A percentile compares a stretch with the other conserved stretches of the same genome.
Evolutionary conservation across 225 moss, liverwort and hornwort genomes (phyloP).

Genomic region (Marchantia polymorpha): DNA sequence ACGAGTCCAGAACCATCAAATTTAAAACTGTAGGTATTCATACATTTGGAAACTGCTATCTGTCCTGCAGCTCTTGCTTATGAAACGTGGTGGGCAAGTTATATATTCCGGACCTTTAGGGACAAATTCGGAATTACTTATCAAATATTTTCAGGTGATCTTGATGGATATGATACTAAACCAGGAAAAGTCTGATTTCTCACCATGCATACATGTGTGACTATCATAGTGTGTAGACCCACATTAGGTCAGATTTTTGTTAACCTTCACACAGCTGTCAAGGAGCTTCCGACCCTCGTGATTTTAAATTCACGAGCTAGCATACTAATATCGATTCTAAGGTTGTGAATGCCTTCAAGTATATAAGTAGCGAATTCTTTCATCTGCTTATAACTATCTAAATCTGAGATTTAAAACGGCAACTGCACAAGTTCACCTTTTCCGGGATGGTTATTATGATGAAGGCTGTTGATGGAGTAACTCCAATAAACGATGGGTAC

Average conservation of each 20-base stretch:
- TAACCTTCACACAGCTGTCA: too few species aligned
- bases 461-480: conserved; percentile 32
- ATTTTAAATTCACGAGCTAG: too few species aligned
- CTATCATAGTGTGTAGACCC: neutral
- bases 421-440: neutral
- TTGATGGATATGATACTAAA: neutral
- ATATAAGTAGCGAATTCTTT: neutral
- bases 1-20: too few species aligned
- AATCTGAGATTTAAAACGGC: neutral
- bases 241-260: neutral
- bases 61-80: conserved; percentile 29
- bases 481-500: conserved; percentile 33
- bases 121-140: conserved; percentile 16
- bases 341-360: neutral
- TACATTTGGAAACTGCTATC: neutral
- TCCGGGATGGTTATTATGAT: neutral
- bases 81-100: conserved; percentile 43
- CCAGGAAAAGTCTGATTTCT: too few species aligned
- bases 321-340: too few species aligned
- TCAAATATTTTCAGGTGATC: conserved; percentile 40
- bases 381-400: neutral
- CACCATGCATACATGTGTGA: neutral
- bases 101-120: conserved; percentile 39
- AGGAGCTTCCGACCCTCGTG: too few species aligned
- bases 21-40: too few species aligned